Evolutionary conservation across 441 rosid genomes (phyloP), one percentile per base, ranked within the genome.

Genomic region (Euphorbia schlechtendalii): DNA sequence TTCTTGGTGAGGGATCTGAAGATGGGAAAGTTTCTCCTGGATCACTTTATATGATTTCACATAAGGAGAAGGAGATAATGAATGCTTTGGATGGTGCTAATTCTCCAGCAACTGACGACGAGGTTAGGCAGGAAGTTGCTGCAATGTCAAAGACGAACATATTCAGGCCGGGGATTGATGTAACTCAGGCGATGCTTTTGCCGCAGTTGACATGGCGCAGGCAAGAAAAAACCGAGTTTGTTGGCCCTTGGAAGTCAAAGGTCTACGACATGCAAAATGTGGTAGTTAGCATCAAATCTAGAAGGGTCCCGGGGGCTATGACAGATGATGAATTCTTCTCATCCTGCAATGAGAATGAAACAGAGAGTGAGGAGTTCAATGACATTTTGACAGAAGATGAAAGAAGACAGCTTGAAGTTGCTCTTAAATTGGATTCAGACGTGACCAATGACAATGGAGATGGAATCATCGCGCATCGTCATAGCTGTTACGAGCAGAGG

Each of bases 191-290:
- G 25, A 91, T 87, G 67, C 82, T 93, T 14, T 67, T 86, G 70
- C 99, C 96, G 14, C 96, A 90, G 70, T 45, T 77, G 78, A 93
- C 92, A 18, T 93, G 99, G 99, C 84, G 99, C 76, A 82, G 96
- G 40, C 97, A 88, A 71, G 97, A 93, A 83, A 93, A 83, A 82
- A 82, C 82, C 45, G 99, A 93, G 77, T 78, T 80, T 80, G 95
- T 93, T 66, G 96, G 97, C 17, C 51, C 77, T 51, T 93, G 99
- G 99, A 90, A 80, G 77, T 90, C 90, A 20, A 93, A 90, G 76
- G 92, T 93, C 48, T 93, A 93, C 73, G 99, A 93, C 62, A 90
- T 93, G 99, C 89, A 88, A 72, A 90, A 90, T 80, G 99, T 93
- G 48, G 87, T 88, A 63, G 97, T 93, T 68, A 90, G 97, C 77